Percentiles rank a stretch among this genome's conserved stretches.
These are phyloP conservation scores for Anacardium occidentale DNA, from an alignment of 345 rosid species.

Conservation along the genomic window DNA sequence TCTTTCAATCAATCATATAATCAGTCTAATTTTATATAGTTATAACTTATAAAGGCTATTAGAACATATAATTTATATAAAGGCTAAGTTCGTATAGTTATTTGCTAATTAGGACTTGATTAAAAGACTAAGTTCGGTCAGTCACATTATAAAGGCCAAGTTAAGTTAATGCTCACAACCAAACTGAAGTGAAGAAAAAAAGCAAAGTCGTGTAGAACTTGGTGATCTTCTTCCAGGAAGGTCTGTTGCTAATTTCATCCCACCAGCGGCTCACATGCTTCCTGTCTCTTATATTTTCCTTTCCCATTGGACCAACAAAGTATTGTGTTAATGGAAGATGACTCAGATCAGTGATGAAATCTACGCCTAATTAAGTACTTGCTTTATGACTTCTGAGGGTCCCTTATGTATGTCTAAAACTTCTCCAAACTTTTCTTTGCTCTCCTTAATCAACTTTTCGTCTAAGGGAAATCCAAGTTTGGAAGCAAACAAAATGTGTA, in stretches of 20 bases:
- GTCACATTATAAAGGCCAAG: too few relatives aligned
- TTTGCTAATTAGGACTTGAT: too few relatives aligned
- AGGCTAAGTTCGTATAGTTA: too few relatives aligned
- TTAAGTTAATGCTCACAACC: too few relatives aligned
- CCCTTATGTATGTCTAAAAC: constrained; percentile 60
- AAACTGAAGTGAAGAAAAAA: too few relatives aligned
- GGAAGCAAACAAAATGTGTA: constrained; percentile 45
- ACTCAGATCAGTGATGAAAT: constrained; percentile 66
- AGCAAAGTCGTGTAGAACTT: constrained; percentile 37
- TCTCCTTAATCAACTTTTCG: constrained; percentile 46
- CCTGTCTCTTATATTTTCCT: constrained; percentile 50
- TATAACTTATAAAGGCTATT: too few relatives aligned
- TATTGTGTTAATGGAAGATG: constrained; percentile 60
- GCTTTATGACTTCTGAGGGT: constrained; percentile 50
- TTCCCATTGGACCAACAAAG: constrained; percentile 51
- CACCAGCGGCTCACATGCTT: constrained; percentile 65
- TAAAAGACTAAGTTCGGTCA: too few relatives aligned
- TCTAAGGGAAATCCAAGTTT: constrained; percentile 42
- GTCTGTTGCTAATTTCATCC: constrained; percentile 61
- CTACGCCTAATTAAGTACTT: constrained; percentile 69
- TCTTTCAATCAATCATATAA: too few relatives aligned
- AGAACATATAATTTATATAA: too few relatives aligned
- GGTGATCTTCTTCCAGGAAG: constrained; percentile 54
- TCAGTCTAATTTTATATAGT: too few relatives aligned
- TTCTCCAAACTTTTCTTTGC: constrained; percentile 52